A percentile compares a stretch with the other conserved stretches of the same genome.
These are phyloP conservation scores for Alternaria tenuissima DNA, from an alignment of 2,329 filamentous ascomycete species.

Conservation along the genomic window DNA sequence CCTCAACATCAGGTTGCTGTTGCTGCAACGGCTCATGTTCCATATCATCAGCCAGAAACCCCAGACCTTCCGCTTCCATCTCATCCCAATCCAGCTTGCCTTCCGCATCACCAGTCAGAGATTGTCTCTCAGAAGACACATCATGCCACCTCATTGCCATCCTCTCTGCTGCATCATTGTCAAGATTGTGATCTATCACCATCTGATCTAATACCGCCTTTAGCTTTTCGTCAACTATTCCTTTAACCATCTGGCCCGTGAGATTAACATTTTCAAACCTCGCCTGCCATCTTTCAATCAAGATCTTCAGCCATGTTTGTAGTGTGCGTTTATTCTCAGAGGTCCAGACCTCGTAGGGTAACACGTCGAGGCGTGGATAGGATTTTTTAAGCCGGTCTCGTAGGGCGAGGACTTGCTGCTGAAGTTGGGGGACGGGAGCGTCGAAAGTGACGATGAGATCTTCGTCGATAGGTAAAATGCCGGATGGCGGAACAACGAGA, in stretches of 20 bases:
- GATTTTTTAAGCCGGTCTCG: constrained; percentile 28
- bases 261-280: constrained; percentile 26
- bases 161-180: constrained; percentile 30
- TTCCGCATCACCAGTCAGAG: constrained; percentile 15
- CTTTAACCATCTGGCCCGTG: not conserved
- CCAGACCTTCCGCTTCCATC: constrained; percentile 28
- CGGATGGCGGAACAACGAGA: constrained; percentile 18
- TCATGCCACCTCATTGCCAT: constrained; percentile 37
- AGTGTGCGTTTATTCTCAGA: constrained; percentile 27
- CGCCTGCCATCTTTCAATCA: constrained; percentile 33
- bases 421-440: constrained; percentile 22
- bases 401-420: constrained; percentile 30
- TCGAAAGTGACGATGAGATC: constrained; percentile 30
- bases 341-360: constrained; percentile 38
- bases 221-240: constrained; percentile 19
- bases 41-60: constrained; percentile 17
- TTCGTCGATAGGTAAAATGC: constrained; percentile 27
- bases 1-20: not conserved
- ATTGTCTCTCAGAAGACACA: constrained; percentile 17
- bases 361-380: constrained; percentile 36
- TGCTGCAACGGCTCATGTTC: not conserved
- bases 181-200: constrained; percentile 34
- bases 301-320: constrained; percentile 41
- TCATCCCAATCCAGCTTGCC: constrained; percentile 24
- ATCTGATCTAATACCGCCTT: constrained; percentile 34